phyloP scores from a whole-genome alignment of 1,139 yeast species.

The Meyerozyma athensensis region DNA sequence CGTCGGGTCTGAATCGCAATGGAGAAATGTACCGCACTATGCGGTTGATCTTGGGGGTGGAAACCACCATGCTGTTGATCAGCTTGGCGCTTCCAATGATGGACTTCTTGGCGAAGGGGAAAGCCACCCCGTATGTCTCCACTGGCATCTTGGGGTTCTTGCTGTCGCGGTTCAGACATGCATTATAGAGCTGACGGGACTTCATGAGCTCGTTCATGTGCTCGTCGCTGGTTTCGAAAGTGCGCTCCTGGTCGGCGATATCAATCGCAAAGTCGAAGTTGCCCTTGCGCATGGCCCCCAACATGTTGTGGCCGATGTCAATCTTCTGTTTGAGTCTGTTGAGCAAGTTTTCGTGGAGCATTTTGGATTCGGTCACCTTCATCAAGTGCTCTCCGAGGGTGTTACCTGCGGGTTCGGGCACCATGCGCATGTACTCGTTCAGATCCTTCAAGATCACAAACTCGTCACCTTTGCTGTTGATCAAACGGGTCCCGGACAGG shows the following conservation, averaged over 20 bases:
- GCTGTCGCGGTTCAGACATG: not conserved
- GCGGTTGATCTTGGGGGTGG: slow-evolving; percentile 26
- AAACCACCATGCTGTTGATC: slow-evolving; percentile 17
- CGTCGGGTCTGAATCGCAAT: slow-evolving; percentile 15
- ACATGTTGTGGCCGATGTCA: slow-evolving; percentile 18
- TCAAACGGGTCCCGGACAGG: slow-evolving; percentile 23
- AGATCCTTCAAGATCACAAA: slow-evolving; percentile 36
- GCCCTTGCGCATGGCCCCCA: slow-evolving; percentile 15
- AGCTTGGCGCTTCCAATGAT: slow-evolving; percentile 12
- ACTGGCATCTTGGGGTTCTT: slow-evolving; percentile 1
- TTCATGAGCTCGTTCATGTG: slow-evolving; percentile 8
- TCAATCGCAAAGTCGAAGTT: slow-evolving; percentile 13
- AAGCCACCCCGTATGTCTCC: slow-evolving; percentile 10
- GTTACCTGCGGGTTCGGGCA: slow-evolving; percentile 18
- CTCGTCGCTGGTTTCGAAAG: slow-evolving; percentile 7
- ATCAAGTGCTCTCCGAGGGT: slow-evolving; percentile 10
- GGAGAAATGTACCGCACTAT: slow-evolving; percentile 32
- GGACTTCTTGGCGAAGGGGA: slow-evolving; percentile 13
- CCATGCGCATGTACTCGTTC: slow-evolving; percentile 25
- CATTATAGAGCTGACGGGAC: slow-evolving; percentile 10
- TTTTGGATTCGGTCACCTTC: slow-evolving; percentile 16
- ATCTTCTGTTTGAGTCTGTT: slow-evolving; percentile 26
- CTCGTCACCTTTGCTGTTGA: slow-evolving; percentile 39
- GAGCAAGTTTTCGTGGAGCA: slow-evolving; percentile 25
- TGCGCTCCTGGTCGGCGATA: slow-evolving; percentile 8